These are phyloP conservation scores for Penicillium sp. DNA, from an alignment of 2,329 filamentous ascomycete genomes.

Conservation along the genomic window DNA sequence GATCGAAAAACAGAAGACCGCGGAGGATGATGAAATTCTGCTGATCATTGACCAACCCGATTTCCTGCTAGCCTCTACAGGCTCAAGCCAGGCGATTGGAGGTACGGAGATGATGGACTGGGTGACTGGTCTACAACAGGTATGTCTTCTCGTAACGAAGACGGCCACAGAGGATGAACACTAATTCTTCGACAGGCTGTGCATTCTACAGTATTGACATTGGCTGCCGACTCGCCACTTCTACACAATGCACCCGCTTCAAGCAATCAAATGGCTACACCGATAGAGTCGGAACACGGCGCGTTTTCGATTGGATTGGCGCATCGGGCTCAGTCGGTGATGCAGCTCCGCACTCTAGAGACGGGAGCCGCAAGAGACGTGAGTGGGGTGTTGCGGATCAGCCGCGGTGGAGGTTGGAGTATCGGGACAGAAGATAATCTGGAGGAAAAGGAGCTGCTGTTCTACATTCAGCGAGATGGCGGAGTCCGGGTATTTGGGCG, in stretches of 20 bases:
- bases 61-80: conserved; percentile 64
- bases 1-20: conserved; percentile 34
- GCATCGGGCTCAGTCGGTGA: conserved; percentile 73
- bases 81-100: conserved; percentile 48
- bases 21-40: conserved; percentile 48
- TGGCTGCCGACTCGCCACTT: conserved; percentile 75
- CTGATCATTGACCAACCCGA: conserved; percentile 71
- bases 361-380: conserved; percentile 90
- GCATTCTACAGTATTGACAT: conserved; percentile 67
- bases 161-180: background rate
- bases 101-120: conserved; percentile 57
- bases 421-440: conserved; percentile 31
- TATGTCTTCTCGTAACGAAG: conserved; percentile 44
- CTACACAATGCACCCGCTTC: conserved; percentile 52
- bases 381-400: conserved; percentile 82
- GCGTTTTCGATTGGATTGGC: conserved; percentile 72
- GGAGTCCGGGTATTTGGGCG: conserved; percentile 82
- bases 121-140: conserved; percentile 66
- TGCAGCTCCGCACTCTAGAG: conserved; percentile 76
- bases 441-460: conserved; percentile 73
- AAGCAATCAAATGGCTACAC: conserved; percentile 57
- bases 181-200: conserved; percentile 53
- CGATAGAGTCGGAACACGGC: conserved; percentile 71
- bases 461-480: conserved; percentile 79
- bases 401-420: conserved; percentile 57